phyloP scores from a whole-genome alignment of 2,329 filamentous ascomycete genomes.

The Trichoderma sp. region DNA sequence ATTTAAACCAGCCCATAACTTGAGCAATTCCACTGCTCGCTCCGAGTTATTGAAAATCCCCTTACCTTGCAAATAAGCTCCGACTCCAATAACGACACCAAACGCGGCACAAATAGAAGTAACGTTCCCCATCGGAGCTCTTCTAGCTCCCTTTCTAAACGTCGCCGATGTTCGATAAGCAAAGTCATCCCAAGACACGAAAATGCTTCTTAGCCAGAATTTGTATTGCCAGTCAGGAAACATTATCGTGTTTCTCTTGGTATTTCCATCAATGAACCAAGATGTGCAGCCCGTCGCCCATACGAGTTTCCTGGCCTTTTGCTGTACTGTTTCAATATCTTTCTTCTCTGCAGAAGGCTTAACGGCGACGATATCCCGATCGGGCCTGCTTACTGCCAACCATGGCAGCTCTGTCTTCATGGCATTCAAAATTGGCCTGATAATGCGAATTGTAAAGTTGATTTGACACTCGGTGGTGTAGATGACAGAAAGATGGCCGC shows the following conservation, averaged over 20 bases:
- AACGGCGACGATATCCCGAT: conserved; percentile 34
- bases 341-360: conserved; percentile 36
- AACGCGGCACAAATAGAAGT: not conserved
- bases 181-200: conserved; percentile 44
- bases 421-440: conserved; percentile 43
- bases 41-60: not conserved
- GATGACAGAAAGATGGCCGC: conserved; percentile 52
- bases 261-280: conserved; percentile 53
- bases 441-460: conserved; percentile 42
- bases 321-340: conserved; percentile 42
- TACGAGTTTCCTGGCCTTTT: conserved; percentile 45
- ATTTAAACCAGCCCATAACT: not conserved
- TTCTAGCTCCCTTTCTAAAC: not conserved
- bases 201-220: conserved; percentile 52
- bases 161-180: not conserved
- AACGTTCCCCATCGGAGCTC: not conserved
- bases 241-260: conserved; percentile 52
- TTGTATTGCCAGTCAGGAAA: conserved; percentile 54
- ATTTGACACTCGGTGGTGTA: conserved; percentile 55
- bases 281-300: conserved; percentile 53
- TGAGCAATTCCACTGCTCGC: not conserved
- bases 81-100: not conserved
- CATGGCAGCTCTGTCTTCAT: conserved; percentile 8
- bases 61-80: not conserved
- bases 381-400: conserved; percentile 12